Conservation (phyloP, 768 basidiomycete species). For the Mycena maculata region DNA sequence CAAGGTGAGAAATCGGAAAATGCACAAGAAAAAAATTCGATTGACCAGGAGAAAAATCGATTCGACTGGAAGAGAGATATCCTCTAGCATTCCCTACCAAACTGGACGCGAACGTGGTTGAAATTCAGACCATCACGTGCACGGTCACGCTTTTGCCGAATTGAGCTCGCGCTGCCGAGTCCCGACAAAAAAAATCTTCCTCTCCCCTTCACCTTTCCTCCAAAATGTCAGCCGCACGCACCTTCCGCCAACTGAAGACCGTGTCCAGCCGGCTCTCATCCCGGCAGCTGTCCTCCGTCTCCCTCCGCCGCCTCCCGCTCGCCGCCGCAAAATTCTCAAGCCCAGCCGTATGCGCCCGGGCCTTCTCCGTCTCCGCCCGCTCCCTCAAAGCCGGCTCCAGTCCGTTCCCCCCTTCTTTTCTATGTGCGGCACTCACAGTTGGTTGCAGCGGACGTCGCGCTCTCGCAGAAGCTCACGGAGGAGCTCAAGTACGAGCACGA, state of each 20-base stretch:
- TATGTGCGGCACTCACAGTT: background rate
- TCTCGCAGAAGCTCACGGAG: constrained; percentile 79
- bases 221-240: constrained; percentile 72
- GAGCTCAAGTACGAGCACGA: constrained; percentile 92
- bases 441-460: constrained; percentile 77
- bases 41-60: too few relatives aligned
- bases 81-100: too few relatives aligned
- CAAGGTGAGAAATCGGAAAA: too few relatives aligned
- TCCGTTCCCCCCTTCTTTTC: constrained; percentile 20
- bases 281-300: constrained; percentile 44
- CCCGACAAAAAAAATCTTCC: constrained; percentile 18
- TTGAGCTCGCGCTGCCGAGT: background rate
- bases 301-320: constrained; percentile 43
- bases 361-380: constrained; percentile 59
- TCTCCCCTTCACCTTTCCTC: background rate
- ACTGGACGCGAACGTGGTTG: too few relatives aligned
- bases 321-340: constrained; percentile 40
- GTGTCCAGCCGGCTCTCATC: constrained; percentile 54
- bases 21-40: too few relatives aligned
- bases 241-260: constrained; percentile 66
- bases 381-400: constrained; percentile 33
- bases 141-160: constrained; percentile 8
- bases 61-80: too few relatives aligned
- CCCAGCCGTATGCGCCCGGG: constrained; percentile 40
- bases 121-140: background rate